These are phyloP conservation scores for Samsoniella hepiali DNA, from an alignment of 2,329 filamentous ascomycete genomes.

Conservation along the genomic window DNA sequence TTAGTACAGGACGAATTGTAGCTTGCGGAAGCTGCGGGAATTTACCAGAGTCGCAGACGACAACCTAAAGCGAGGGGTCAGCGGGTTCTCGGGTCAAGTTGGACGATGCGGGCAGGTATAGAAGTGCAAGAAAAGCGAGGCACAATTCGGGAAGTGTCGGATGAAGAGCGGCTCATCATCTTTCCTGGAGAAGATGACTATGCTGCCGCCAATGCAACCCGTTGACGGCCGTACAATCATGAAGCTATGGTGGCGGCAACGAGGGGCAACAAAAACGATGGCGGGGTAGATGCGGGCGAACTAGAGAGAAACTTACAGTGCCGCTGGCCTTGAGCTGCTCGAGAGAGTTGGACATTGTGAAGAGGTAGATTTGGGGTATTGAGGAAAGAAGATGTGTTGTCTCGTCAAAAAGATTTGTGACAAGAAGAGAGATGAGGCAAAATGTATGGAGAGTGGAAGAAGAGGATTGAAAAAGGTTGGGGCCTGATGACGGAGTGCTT, in stretches of 20 bases:
- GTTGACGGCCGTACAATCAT: not conserved
- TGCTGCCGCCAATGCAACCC: not conserved
- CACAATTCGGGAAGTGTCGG: not conserved
- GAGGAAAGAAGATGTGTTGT: slow-evolving; percentile 10
- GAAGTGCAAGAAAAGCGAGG: not conserved
- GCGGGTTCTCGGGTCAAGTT: not conserved
- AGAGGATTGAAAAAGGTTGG: slow-evolving; percentile 10
- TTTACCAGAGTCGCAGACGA: slow-evolving; percentile 95
- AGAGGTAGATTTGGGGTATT: not conserved
- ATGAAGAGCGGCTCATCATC: not conserved
- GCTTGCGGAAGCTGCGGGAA: slow-evolving; percentile 31
- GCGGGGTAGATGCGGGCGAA: slow-evolving; percentile 24
- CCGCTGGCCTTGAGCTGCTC: slow-evolving; percentile 89
- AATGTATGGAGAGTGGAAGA: slow-evolving; percentile 14
- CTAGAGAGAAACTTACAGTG: slow-evolving; percentile 62
- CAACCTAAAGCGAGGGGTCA: slow-evolving; percentile 55
- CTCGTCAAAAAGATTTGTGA: slow-evolving; percentile 12
- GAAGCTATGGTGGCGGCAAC: not conserved
- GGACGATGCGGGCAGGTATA: not conserved
- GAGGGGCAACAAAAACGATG: slow-evolving; percentile 22
- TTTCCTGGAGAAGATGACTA: not conserved
- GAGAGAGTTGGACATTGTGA: slow-evolving; percentile 73
- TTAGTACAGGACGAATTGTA: slow-evolving; percentile 24
- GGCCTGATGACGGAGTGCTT: slow-evolving; percentile 16
- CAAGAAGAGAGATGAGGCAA: not conserved